Evolutionary conservation across 2,329 filamentous ascomycete species (phyloP).

Genomic region (Neofusicoccum laricinum): DNA sequence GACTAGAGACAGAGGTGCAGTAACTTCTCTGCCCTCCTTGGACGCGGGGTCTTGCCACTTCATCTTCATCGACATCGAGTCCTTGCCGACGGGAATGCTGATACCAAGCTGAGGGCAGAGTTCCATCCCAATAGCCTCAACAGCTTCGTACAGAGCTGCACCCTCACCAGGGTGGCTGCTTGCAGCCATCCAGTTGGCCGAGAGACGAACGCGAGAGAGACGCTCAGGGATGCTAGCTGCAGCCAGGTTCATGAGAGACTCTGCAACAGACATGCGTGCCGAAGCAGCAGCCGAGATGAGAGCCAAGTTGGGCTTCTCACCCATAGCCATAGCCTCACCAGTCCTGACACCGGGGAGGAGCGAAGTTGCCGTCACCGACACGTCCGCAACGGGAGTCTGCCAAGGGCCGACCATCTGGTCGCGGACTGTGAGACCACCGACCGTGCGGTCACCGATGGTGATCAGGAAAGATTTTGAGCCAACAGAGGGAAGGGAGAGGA

Average conservation of each 20-base stretch:
- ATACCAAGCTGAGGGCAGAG: slow-evolving; percentile 87
- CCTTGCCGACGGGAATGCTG: slow-evolving; percentile 94
- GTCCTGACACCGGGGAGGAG: slow-evolving; percentile 69
- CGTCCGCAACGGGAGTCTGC: slow-evolving; percentile 92
- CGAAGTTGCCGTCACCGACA: slow-evolving; percentile 85
- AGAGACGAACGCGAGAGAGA: slow-evolving; percentile 77
- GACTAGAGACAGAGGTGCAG: slow-evolving; percentile 84
- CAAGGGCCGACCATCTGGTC: slow-evolving; percentile 97
- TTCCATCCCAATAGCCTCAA: slow-evolving; percentile 88
- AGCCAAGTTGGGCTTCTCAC: slow-evolving; percentile 84
- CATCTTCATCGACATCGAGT: slow-evolving; percentile 99
- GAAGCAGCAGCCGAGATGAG: slow-evolving; percentile 88
- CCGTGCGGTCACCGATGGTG: slow-evolving; percentile 89
- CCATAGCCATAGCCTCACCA: slow-evolving; percentile 98
- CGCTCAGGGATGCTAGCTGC: slow-evolving; percentile 73
- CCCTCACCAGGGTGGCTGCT: slow-evolving; percentile 90
- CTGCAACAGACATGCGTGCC: slow-evolving; percentile 92
- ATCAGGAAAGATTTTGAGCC: slow-evolving; percentile 98
- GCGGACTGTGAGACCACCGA: slow-evolving; percentile 81
- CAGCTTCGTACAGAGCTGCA: slow-evolving; percentile 87
- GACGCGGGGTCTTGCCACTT: slow-evolving; percentile 76
- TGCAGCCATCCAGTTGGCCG: slow-evolving; percentile 99
- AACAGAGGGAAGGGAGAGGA: slow-evolving; percentile 81
- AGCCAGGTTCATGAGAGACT: slow-evolving; percentile 89
- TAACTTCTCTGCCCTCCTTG: slow-evolving; percentile 76